Percentiles rank a stretch among this genome's conserved stretches.
Conservation (phyloP, 1,284 basidiomycete genomes). For the Porodaedalea pini region DNA sequence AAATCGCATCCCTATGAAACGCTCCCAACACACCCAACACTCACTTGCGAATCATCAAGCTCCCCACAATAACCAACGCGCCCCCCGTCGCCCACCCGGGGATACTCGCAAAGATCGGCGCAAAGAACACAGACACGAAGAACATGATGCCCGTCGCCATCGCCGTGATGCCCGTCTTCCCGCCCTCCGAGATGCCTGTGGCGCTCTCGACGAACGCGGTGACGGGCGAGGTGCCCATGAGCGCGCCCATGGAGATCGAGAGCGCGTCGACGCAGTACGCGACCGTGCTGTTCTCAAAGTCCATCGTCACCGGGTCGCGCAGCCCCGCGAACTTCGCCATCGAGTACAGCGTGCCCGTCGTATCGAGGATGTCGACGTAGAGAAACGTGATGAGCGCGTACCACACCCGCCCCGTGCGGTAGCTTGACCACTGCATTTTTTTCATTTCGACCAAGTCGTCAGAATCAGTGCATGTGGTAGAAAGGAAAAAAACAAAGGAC, state of each 20-base stretch:
- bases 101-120: slow-evolving; percentile 86
- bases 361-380: slow-evolving; percentile 83
- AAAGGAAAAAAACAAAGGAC: slow-evolving; percentile 28
- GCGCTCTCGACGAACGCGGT: slow-evolving; percentile 87
- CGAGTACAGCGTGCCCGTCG: slow-evolving; percentile 70
- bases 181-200: slow-evolving; percentile 80
- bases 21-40: slow-evolving; percentile 23
- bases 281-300: slow-evolving; percentile 84
- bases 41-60: slow-evolving; percentile 84
- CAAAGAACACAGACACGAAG: slow-evolving; percentile 86
- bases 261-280: slow-evolving; percentile 85
- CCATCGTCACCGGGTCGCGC: slow-evolving; percentile 78
- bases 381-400: slow-evolving; percentile 85
- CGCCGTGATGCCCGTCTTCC: slow-evolving; percentile 84
- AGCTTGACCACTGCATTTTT: slow-evolving; percentile 48
- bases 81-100: slow-evolving; percentile 88
- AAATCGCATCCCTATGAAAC: not conserved
- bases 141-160: slow-evolving; percentile 75
- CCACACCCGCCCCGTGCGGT: slow-evolving; percentile 75
- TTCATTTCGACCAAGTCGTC: slow-evolving; percentile 6
- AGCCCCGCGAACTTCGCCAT: slow-evolving; percentile 93
- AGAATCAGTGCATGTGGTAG: not conserved
- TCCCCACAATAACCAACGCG: slow-evolving; percentile 83
- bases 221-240: slow-evolving; percentile 84
- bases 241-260: slow-evolving; percentile 75